A percentile compares a stretch with the other conserved stretches of the same genome.
Evolutionary conservation across 208 protist genomes (phyloP).

Genomic region (Leptomonas seymouri): DNA sequence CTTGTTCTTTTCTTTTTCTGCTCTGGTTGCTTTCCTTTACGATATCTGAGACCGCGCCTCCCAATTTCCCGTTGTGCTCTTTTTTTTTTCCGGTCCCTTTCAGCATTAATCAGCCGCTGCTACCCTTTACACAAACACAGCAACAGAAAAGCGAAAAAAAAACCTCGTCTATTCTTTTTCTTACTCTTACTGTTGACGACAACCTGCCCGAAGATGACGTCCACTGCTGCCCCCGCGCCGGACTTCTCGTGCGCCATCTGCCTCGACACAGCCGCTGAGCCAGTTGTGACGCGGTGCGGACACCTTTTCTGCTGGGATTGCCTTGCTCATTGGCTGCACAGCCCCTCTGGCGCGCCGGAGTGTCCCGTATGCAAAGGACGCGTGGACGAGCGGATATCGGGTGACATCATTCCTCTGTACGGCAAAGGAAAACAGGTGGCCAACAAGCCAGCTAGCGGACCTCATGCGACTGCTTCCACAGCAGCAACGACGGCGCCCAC

Average conservation of each 20-base stretch:
- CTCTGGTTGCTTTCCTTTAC: too few relatives aligned
- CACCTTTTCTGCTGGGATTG: conserved; percentile 90
- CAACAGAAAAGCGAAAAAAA: neutral
- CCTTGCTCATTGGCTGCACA: conserved; percentile 75
- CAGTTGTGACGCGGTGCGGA: conserved; percentile 85
- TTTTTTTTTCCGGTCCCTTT: conserved; percentile 6
- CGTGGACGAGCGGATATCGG: conserved; percentile 49
- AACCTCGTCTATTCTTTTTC: neutral
- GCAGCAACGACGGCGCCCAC: neutral
- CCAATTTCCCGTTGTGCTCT: too few relatives aligned
- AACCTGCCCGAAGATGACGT: conserved; percentile 5
- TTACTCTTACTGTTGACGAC: neutral
- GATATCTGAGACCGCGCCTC: too few relatives aligned
- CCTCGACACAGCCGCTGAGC: conserved; percentile 66
- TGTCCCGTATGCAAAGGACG: conserved; percentile 84
- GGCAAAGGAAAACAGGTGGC: conserved; percentile 48
- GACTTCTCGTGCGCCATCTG: conserved; percentile 88
- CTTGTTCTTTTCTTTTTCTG: too few relatives aligned
- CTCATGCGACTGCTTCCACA: conserved; percentile 3
- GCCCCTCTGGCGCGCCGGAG: conserved; percentile 39
- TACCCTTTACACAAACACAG: too few relatives aligned
- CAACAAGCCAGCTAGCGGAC: conserved; percentile 1
- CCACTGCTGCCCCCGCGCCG: conserved; percentile 21
- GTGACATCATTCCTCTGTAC: conserved; percentile 86
- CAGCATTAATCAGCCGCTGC: too few relatives aligned